Evolutionary conservation across 345 rosid genomes (phyloP).

Genomic region (Acer yangbiense): DNA sequence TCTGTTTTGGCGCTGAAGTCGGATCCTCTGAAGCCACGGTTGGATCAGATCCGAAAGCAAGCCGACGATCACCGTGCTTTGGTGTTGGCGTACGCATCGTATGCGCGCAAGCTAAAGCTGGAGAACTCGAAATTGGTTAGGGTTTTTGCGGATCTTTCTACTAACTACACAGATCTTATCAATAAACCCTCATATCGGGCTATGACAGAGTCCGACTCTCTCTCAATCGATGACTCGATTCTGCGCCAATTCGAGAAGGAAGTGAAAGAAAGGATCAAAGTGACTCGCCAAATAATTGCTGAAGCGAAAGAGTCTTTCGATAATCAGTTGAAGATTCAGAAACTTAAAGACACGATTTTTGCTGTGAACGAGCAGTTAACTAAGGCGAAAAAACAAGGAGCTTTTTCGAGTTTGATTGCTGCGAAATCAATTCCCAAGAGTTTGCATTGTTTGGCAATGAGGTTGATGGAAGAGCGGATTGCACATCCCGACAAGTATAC

Average conservation of each 20-base stretch:
- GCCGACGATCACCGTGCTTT: constrained; percentile 93
- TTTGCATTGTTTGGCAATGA: constrained; percentile 91
- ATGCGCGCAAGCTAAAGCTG: constrained; percentile 93
- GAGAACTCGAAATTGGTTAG: constrained; percentile 90
- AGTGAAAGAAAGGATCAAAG: constrained; percentile 88
- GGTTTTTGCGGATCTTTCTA: constrained; percentile 81
- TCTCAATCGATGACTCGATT: constrained; percentile 61
- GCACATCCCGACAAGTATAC: constrained; percentile 79
- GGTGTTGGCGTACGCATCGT: constrained; percentile 81
- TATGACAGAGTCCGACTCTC: constrained; percentile 64
- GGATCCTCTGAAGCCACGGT: constrained; percentile 85
- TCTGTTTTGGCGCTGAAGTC: constrained; percentile 78
- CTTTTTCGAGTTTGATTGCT: constrained; percentile 90
- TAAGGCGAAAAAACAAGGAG: constrained; percentile 94
- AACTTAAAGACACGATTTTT: constrained; percentile 86
- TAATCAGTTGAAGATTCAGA: constrained; percentile 94
- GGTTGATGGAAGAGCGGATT: constrained; percentile 95
- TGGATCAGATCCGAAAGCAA: constrained; percentile 93
- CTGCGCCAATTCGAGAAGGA: constrained; percentile 90
- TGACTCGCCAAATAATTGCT: constrained; percentile 81
- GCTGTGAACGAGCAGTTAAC: constrained; percentile 87
- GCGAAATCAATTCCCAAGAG: constrained; percentile 96
- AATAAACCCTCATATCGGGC: constrained; percentile 65
- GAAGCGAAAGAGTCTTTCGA: constrained; percentile 96
- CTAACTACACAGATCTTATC: constrained; percentile 81